Evolutionary conservation across 208 protist species (phyloP).

Genomic region (Herpetomonas tarakana): DNA sequence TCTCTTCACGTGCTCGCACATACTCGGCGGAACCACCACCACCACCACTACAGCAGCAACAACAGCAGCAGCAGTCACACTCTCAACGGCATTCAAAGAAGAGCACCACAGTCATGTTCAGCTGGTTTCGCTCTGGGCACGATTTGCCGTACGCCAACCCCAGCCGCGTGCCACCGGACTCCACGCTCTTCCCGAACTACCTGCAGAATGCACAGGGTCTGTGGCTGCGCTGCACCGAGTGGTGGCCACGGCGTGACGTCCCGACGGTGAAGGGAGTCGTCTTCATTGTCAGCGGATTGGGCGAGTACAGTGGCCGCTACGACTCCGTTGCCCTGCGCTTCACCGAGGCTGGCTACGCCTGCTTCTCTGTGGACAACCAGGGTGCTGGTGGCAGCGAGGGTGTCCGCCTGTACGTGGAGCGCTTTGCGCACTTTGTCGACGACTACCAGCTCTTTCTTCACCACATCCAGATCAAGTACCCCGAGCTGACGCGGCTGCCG

Average conservation of each 20-base stretch:
- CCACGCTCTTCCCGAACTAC: constrained; percentile 62
- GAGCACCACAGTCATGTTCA: background rate
- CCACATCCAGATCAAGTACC: constrained; percentile 28
- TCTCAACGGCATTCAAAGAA: background rate
- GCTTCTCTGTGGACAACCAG: constrained; percentile 74
- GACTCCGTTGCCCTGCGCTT: constrained; percentile 54
- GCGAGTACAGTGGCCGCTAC: constrained; percentile 75
- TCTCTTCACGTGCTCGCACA: no score
- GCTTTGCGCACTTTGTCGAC: constrained; percentile 71
- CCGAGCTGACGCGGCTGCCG: constrained; percentile 30
- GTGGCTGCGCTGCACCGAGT: constrained; percentile 72
- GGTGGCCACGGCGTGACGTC: constrained; percentile 38
- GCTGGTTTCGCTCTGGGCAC: constrained; percentile 18
- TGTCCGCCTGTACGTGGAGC: constrained; percentile 59
- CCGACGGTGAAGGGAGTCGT: constrained; percentile 32
- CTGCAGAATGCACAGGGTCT: constrained; percentile 71
- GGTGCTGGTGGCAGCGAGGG: constrained; percentile 75
- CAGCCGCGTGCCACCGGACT: constrained; percentile 44
- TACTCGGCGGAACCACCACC: no score
- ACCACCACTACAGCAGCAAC: background rate
- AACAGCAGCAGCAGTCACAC: background rate
- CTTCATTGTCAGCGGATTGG: constrained; percentile 70
- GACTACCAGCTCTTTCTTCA: constrained; percentile 55
- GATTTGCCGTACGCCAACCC: constrained; percentile 39
- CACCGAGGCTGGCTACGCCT: constrained; percentile 43